A percentile compares a stretch with the other conserved stretches of the same genome.
Evolutionary conservation across 768 basidiomycete species (phyloP).

Genomic region (Lentinula sp.): DNA sequence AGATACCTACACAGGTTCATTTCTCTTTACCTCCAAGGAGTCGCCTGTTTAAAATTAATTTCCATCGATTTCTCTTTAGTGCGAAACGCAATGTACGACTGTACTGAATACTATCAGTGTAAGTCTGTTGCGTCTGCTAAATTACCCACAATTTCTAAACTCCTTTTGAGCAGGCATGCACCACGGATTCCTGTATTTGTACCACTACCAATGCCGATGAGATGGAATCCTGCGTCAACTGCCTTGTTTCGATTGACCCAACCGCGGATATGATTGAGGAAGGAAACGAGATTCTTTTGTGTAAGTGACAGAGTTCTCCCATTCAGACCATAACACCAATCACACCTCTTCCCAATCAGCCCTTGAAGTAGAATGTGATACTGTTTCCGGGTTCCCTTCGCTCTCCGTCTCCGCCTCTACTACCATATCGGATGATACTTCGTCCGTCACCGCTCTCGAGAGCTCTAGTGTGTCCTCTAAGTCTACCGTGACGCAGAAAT

Average conservation of each 20-base stretch:
- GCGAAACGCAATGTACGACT: neutral
- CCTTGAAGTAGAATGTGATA: neutral
- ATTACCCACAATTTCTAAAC: neutral
- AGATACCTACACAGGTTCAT: neutral
- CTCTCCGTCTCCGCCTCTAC: neutral
- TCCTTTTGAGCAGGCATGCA: neutral
- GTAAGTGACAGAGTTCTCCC: neutral
- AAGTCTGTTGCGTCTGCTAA: no score
- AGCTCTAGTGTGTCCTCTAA: neutral
- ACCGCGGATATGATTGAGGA: neutral
- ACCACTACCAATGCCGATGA: neutral
- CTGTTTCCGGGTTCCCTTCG: neutral
- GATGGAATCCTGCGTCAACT: conserved; percentile 3
- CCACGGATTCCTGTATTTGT: neutral
- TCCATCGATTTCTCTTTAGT: neutral
- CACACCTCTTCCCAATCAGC: neutral
- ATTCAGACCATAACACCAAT: no score
- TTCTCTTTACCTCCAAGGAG: neutral
- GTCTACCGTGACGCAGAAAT: neutral
- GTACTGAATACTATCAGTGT: neutral
- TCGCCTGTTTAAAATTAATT: neutral
- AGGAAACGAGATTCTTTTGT: neutral
- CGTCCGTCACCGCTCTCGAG: neutral
- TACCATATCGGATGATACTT: neutral
- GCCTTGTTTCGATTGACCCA: neutral